phyloP scores from a whole-genome alignment of 225 moss, liverwort and hornwort genomes.

The Climacium dendroides region DNA sequence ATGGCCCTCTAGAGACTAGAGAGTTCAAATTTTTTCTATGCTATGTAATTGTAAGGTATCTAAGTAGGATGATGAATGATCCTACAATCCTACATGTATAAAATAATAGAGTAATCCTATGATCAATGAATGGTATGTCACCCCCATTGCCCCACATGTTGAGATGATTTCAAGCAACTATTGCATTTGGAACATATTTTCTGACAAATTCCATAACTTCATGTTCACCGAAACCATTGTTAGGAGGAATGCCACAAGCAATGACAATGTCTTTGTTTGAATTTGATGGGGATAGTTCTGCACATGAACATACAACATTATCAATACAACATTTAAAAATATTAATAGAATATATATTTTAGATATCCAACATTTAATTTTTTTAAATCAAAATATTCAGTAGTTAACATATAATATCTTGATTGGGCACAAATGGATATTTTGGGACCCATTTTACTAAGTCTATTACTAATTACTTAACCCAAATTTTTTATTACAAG shows the following conservation, averaged over 20 bases:
- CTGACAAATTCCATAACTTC: background rate
- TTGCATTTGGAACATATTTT: background rate
- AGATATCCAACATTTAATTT: too few relatives aligned
- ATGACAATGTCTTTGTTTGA: background rate
- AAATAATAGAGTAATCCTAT: background rate
- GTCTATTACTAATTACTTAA: too few relatives aligned
- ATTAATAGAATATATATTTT: background rate
- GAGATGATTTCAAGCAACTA: background rate
- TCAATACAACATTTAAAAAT: fast-evolving
- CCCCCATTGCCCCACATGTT: fast-evolving
- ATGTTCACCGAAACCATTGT: fast-evolving
- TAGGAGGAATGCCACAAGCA: background rate
- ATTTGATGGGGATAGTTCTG: background rate
- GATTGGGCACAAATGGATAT: too few relatives aligned
- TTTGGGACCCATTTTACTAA: too few relatives aligned
- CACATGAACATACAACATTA: background rate
- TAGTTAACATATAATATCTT: too few relatives aligned
- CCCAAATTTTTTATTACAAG: too few relatives aligned
- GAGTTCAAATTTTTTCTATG: too few relatives aligned
- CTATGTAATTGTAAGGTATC: background rate
- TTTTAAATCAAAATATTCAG: too few relatives aligned
- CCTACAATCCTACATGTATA: fast-evolving
- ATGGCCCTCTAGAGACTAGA: too few relatives aligned
- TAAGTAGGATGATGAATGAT: background rate
- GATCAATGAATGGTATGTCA: background rate